Evolutionary conservation across 441 rosid genomes (phyloP).

Genomic region (Melastoma candidum): DNA sequence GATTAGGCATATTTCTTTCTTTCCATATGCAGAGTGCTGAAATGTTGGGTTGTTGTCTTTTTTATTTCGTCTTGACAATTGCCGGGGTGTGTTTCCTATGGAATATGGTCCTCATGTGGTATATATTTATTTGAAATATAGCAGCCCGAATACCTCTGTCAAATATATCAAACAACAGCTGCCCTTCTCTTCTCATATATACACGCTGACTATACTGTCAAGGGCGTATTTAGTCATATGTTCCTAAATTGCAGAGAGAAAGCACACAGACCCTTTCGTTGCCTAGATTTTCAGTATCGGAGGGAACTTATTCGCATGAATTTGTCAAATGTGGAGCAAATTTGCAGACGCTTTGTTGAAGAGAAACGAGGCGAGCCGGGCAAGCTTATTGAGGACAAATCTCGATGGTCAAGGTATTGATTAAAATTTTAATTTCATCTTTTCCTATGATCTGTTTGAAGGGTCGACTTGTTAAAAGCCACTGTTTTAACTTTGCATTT

Average conservation of each 20-base stretch:
- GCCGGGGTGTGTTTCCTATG: too few relatives aligned
- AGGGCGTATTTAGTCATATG: too few relatives aligned
- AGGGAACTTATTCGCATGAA: conserved; percentile 96
- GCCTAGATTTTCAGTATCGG: conserved; percentile 89
- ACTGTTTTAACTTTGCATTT: too few relatives aligned
- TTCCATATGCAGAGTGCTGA: conserved; percentile 1
- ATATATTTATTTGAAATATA: too few relatives aligned
- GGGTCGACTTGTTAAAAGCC: not conserved
- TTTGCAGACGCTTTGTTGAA: conserved; percentile 80
- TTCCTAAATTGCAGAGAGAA: conserved; percentile 43
- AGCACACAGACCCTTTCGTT: conserved; percentile 88
- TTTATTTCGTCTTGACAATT: not conserved
- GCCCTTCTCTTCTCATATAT: too few relatives aligned
- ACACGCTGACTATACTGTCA: too few relatives aligned
- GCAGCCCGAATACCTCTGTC: too few relatives aligned
- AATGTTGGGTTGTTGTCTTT: not conserved
- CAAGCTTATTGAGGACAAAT: conserved; percentile 73
- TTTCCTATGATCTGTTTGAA: not conserved
- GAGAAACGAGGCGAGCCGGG: conserved; percentile 76
- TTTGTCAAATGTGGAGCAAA: conserved; percentile 79
- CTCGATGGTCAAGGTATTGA: conserved; percentile 85
- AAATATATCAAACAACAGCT: too few relatives aligned
- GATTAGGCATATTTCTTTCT: conserved; percentile 41
- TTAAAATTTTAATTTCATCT: conserved; percentile 1
- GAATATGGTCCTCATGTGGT: too few relatives aligned